Evolutionary conservation across 1,284 basidiomycete genomes (phyloP).

Genomic region (Rugiboletus extremiorientalis): DNA sequence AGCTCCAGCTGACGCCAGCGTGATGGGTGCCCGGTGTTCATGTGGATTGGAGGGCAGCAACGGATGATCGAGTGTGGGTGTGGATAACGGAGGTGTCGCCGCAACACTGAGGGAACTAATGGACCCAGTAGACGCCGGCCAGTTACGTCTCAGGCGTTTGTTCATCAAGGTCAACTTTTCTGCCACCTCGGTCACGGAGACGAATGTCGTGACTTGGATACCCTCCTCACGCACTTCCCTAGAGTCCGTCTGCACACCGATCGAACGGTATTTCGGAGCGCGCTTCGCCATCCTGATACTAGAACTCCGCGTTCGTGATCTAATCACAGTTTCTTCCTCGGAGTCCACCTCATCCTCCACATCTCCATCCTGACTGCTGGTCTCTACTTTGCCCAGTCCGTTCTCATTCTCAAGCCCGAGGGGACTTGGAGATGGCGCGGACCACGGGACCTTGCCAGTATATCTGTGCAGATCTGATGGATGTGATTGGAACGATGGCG

Average conservation of each 20-base stretch:
- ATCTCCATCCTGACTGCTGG: slow-evolving; percentile 76
- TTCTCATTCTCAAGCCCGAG: slow-evolving; percentile 48
- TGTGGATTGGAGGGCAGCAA: background rate
- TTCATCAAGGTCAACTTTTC: slow-evolving; percentile 19
- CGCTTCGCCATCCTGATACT: slow-evolving; percentile 8
- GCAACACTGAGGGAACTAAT: slow-evolving; percentile 28
- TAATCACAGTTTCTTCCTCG: slow-evolving; percentile 36
- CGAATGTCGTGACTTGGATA: slow-evolving; percentile 22
- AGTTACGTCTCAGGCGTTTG: slow-evolving; percentile 34
- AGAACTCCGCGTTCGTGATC: slow-evolving; percentile 22
- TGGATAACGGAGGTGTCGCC: slow-evolving; percentile 16
- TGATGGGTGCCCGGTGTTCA: background rate
- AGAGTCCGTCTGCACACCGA: slow-evolving; percentile 33
- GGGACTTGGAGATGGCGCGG: slow-evolving; percentile 42
- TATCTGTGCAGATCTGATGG: slow-evolving; percentile 88
- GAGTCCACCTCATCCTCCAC: slow-evolving; percentile 80
- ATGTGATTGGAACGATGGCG: slow-evolving; percentile 58
- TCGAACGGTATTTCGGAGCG: slow-evolving; percentile 24
- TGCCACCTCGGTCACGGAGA: slow-evolving; percentile 14
- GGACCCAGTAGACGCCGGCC: slow-evolving; percentile 34
- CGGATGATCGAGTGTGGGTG: background rate
- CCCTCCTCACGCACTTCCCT: slow-evolving; percentile 24
- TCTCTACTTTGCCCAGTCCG: slow-evolving; percentile 56
- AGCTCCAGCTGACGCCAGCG: slow-evolving; percentile 1
- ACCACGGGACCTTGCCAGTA: slow-evolving; percentile 59